Percentiles rank a stretch among this genome's conserved stretches.
Conservation (phyloP, 176 grass and related monocot species). For the Pontederia paniculata region DNA sequence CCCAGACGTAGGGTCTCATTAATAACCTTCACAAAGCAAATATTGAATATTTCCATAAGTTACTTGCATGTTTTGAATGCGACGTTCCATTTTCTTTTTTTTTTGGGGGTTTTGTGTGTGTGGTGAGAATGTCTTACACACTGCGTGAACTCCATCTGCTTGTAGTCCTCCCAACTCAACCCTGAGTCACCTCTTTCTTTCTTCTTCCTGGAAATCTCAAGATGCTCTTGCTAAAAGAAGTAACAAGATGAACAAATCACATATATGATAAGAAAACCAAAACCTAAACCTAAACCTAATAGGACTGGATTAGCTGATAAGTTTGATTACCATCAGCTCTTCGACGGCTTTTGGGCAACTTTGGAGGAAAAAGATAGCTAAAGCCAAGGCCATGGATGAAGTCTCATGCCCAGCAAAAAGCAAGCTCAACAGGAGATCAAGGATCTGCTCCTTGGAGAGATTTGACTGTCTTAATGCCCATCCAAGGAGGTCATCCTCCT, state of each 20-base stretch:
- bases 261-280: neutral
- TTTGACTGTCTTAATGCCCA: slow-evolving; percentile 65
- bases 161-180: slow-evolving; percentile 97
- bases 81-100: too few species aligned
- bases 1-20: slow-evolving; percentile 89
- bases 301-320: neutral
- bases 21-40: slow-evolving; percentile 54
- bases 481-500: slow-evolving; percentile 84
- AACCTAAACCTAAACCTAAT: neutral
- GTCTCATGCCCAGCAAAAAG: slow-evolving; percentile 93
- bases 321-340: slow-evolving; percentile 42
- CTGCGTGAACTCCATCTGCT: slow-evolving; percentile 96
- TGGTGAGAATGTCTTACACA: slow-evolving; percentile 38
- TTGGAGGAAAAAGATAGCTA: slow-evolving; percentile 86
- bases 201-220: slow-evolving; percentile 47
- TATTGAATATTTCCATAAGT: slow-evolving; percentile 3
- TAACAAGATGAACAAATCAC: slow-evolving; percentile 1
- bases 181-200: slow-evolving; percentile 32
- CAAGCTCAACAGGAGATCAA: slow-evolving; percentile 89
- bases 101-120: too few species aligned
- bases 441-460: slow-evolving; percentile 71
- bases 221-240: slow-evolving; percentile 61
- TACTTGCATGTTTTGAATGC: too few species aligned
- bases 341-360: slow-evolving; percentile 55
- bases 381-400: slow-evolving; percentile 71